phyloP scores from a whole-genome alignment of 371 early-diverging fungal genomes.

The Actinomortierella ambigua region DNA sequence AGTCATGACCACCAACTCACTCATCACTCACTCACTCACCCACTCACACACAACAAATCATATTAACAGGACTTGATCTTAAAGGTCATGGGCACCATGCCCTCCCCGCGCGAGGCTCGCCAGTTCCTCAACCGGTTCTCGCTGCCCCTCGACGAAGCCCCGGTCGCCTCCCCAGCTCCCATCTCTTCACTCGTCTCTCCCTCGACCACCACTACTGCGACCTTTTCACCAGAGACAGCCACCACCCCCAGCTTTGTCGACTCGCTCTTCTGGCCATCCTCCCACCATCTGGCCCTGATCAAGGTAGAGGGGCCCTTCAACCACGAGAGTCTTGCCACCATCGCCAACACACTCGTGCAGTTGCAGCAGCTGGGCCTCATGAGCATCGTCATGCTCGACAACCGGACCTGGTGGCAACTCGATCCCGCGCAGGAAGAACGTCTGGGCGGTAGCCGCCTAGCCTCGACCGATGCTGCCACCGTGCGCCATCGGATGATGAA shows the following conservation, averaged over 20 bases:
- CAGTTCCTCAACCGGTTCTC: conserved; percentile 73
- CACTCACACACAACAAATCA: too few species aligned
- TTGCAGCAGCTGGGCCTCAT: conserved; percentile 73
- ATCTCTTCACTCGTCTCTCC: conserved; percentile 4
- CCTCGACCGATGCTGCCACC: too few species aligned
- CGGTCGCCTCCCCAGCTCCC: conserved; percentile 29
- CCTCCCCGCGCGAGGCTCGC: conserved; percentile 79
- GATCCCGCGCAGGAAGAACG: background rate
- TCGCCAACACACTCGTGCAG: conserved; percentile 69
- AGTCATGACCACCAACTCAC: too few species aligned
- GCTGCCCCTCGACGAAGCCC: conserved; percentile 36
- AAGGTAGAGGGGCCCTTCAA: conserved; percentile 63
- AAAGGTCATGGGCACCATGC: conserved; percentile 67
- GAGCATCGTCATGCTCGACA: conserved; percentile 72
- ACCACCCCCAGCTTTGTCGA: conserved; percentile 51
- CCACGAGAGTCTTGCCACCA: conserved; percentile 51
- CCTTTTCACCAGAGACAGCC: background rate
- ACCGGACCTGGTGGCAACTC: conserved; percentile 54
- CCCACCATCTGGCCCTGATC: conserved; percentile 65
- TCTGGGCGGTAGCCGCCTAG: too few species aligned
- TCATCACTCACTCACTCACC: too few species aligned
- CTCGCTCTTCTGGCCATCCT: conserved; percentile 50
- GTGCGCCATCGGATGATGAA: conserved; percentile 53
- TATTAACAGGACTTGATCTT: conserved; percentile 53
- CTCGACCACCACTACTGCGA: conserved; percentile 1